These are phyloP conservation scores for Metschnikowia noctiluminum DNA, from an alignment of 805 yeast genomes.

Conservation along the genomic window DNA sequence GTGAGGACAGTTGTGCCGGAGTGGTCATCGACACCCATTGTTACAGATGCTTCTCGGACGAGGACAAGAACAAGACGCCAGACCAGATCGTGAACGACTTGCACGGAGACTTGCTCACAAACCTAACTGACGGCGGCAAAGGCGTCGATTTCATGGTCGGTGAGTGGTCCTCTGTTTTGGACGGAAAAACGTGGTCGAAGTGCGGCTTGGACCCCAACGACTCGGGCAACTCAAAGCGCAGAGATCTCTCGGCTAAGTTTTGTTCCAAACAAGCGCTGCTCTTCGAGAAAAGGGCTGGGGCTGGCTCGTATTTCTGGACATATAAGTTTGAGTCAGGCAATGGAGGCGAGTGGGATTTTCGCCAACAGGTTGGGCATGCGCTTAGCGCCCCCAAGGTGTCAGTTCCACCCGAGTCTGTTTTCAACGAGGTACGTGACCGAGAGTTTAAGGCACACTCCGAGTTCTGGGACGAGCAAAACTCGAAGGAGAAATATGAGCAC, in stretches of 20 bases:
- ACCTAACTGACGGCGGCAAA: slow-evolving; percentile 39
- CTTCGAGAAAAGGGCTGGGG: slow-evolving; percentile 51
- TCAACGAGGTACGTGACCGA: slow-evolving; percentile 37
- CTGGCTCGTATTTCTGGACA: slow-evolving; percentile 90
- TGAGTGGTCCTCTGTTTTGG: slow-evolving; percentile 87
- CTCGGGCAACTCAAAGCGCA: slow-evolving; percentile 38
- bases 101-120: slow-evolving; percentile 45
- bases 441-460: slow-evolving; percentile 47
- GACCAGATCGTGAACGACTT: slow-evolving; percentile 60
- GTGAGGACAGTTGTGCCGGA: slow-evolving; percentile 41
- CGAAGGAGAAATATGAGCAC: slow-evolving; percentile 67
- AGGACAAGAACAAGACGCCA: slow-evolving; percentile 65
- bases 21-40: slow-evolving; percentile 81
- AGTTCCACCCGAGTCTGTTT: slow-evolving; percentile 39
- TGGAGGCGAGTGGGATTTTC: slow-evolving; percentile 97
- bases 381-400: slow-evolving; percentile 22
- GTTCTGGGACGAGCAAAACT: slow-evolving; percentile 66
- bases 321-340: slow-evolving; percentile 80
- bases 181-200: slow-evolving; percentile 69
- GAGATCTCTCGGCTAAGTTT: slow-evolving; percentile 52
- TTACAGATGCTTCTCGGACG: slow-evolving; percentile 80
- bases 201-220: slow-evolving; percentile 25
- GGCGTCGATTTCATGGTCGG: slow-evolving; percentile 78
- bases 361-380: slow-evolving; percentile 59
- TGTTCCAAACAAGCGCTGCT: slow-evolving; percentile 54